These are phyloP conservation scores for Ophiosphaerella korrae DNA, from an alignment of 2,329 filamentous ascomycete species.

Conservation along the genomic window DNA sequence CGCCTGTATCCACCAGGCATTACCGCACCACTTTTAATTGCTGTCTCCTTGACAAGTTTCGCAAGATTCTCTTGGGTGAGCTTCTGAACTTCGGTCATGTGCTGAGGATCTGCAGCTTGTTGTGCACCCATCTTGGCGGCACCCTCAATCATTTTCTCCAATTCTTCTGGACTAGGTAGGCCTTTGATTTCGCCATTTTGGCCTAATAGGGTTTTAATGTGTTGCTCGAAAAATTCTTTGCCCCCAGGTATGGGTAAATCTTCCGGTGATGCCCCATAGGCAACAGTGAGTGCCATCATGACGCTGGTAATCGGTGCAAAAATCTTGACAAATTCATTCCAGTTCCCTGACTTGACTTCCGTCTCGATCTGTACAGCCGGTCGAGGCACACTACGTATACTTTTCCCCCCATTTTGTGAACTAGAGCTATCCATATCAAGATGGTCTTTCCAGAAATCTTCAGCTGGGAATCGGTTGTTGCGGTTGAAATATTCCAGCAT, in stretches of 20 bases:
- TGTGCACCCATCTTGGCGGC: constrained; percentile 40
- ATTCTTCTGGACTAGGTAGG: constrained; percentile 40
- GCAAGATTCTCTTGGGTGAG: constrained; percentile 46
- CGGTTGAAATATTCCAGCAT: constrained; percentile 78
- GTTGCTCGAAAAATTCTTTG: constrained; percentile 42
- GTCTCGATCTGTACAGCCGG: constrained; percentile 54
- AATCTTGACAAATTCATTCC: constrained; percentile 59
- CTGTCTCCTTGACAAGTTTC: constrained; percentile 46
- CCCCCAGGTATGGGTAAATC: constrained; percentile 43
- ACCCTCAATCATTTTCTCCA: constrained; percentile 46
- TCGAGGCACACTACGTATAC: constrained; percentile 37
- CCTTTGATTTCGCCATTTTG: constrained; percentile 41
- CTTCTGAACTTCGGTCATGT: constrained; percentile 34
- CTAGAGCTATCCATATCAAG: constrained; percentile 45
- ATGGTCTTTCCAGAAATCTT: constrained; percentile 55
- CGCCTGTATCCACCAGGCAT: constrained; percentile 38
- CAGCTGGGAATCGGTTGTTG: constrained; percentile 79
- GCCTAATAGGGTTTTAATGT: constrained; percentile 38
- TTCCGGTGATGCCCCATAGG: constrained; percentile 48
- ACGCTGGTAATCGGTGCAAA: constrained; percentile 58
- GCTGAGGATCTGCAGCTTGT: constrained; percentile 33
- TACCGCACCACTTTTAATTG: constrained; percentile 42
- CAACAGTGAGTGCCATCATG: constrained; percentile 53
- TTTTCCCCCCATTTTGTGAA: constrained; percentile 38
- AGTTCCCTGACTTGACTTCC: constrained; percentile 55